Conservation (phyloP, 169 alveolate species). For the Plasmodium sp. region DNA sequence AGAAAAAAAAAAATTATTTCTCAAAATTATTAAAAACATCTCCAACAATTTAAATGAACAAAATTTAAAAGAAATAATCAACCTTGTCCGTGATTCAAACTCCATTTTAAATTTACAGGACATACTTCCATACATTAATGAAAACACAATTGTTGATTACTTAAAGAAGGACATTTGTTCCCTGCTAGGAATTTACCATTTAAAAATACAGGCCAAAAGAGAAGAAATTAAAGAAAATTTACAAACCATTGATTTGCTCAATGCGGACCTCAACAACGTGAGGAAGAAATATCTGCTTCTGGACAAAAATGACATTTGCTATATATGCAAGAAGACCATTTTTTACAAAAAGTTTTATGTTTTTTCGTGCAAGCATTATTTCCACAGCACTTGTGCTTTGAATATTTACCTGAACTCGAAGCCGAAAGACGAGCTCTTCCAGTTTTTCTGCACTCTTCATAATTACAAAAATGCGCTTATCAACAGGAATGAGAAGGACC, state of each 20-base stretch:
- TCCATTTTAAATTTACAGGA: constrained; percentile 71
- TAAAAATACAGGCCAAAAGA: constrained; percentile 73
- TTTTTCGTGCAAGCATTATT: constrained; percentile 73
- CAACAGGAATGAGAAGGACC: constrained; percentile 48
- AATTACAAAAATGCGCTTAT: constrained; percentile 60
- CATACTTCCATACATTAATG: constrained; percentile 70
- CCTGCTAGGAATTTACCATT: constrained; percentile 50
- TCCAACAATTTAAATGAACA: constrained; percentile 67
- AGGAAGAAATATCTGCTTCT: constrained; percentile 45
- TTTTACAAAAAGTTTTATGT: constrained; percentile 63
- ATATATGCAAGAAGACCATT: constrained; percentile 70
- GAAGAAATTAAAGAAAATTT: constrained; percentile 70
- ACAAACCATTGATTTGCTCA: constrained; percentile 55
- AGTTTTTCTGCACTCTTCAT: constrained; percentile 33
- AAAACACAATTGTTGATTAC: constrained; percentile 43
- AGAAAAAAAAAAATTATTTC: constrained; percentile 75
- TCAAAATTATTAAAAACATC: constrained; percentile 61
- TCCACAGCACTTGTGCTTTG: constrained; percentile 66
- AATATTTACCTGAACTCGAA: constrained; percentile 46
- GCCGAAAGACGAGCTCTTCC: constrained; percentile 57
- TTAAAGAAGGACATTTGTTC: constrained; percentile 73
- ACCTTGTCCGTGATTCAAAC: constrained; percentile 62
- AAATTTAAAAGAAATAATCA: constrained; percentile 69
- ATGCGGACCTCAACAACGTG: constrained; percentile 45
- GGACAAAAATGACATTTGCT: constrained; percentile 66